phyloP scores from a whole-genome alignment of 768 basidiomycete genomes.

The Fomitopsis pulvina region DNA sequence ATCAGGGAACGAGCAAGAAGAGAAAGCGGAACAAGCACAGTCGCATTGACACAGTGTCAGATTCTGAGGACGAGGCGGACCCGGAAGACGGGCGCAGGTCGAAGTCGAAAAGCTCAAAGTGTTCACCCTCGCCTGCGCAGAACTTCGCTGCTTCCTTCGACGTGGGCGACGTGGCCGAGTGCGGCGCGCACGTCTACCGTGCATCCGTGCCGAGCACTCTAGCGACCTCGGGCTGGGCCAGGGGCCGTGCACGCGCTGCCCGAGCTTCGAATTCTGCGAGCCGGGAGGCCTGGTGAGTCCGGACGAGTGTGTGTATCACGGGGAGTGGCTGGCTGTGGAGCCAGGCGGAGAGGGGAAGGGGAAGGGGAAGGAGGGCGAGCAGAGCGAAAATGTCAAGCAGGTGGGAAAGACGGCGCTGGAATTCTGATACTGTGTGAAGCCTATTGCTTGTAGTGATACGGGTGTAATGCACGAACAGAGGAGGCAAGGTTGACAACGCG shows the following conservation, averaged over 20 bases:
- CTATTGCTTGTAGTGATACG: too few relatives aligned
- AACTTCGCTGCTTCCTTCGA: slow-evolving; percentile 20
- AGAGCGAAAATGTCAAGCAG: too few relatives aligned
- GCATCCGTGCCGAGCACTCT: slow-evolving; percentile 59
- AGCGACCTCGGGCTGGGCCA: slow-evolving; percentile 44
- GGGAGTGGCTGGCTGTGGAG: slow-evolving; percentile 62
- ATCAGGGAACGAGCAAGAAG: slow-evolving; percentile 8
- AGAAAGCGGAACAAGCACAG: slow-evolving; percentile 17
- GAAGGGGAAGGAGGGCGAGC: too few relatives aligned
- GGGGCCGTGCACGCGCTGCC: slow-evolving; percentile 84
- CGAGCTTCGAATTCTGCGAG: slow-evolving; percentile 86
- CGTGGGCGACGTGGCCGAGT: slow-evolving; percentile 24
- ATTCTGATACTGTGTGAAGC: too few relatives aligned
- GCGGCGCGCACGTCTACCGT: slow-evolving; percentile 61
- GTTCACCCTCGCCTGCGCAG: slow-evolving; percentile 40
- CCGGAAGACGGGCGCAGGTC: slow-evolving; percentile 3
- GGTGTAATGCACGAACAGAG: too few relatives aligned
- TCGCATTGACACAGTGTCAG: slow-evolving; percentile 4
- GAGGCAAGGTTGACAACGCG: too few relatives aligned
- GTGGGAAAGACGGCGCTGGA: too few relatives aligned
- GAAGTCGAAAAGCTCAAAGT: slow-evolving; percentile 14
- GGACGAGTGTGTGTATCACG: slow-evolving; percentile 70
- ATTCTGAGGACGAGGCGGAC: slow-evolving; percentile 10
- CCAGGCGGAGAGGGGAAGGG: too few relatives aligned
- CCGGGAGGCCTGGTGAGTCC: slow-evolving; percentile 72